Conservation (phyloP, 306 rosid genomes). For the Neltuma alba region DNA sequence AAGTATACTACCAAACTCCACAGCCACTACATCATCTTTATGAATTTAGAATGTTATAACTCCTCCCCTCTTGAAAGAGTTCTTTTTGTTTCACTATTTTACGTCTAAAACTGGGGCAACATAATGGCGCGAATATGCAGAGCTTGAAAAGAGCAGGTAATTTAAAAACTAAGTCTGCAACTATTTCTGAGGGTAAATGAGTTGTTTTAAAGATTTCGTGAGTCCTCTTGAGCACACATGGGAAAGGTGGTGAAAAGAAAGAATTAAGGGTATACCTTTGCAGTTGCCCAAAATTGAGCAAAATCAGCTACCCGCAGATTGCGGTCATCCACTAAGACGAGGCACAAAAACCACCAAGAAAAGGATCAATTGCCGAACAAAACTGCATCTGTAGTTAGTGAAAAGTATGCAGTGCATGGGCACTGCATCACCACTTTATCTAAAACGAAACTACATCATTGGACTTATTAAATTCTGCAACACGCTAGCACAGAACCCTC, state of each 20-base stretch:
- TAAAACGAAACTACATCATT: constrained; percentile 69
- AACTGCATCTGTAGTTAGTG: constrained; percentile 98
- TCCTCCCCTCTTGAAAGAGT: not conserved
- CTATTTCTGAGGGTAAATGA: constrained; percentile 41
- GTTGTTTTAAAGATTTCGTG: constrained; percentile 49
- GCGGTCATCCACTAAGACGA: constrained; percentile 99
- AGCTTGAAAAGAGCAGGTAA: constrained; percentile 21
- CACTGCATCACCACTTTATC: constrained; percentile 85
- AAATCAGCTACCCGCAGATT: constrained; percentile 99
- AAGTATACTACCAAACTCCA: not conserved
- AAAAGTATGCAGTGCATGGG: constrained; percentile 88
- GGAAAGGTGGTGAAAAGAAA: constrained; percentile 76
- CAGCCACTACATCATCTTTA: not conserved
- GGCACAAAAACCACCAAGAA: constrained; percentile 99
- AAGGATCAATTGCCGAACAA: constrained; percentile 95
- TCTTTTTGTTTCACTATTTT: constrained; percentile 19
- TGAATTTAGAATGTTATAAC: not conserved
- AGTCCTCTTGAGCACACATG: constrained; percentile 75
- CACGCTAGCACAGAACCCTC: constrained; percentile 50
- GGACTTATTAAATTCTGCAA: constrained; percentile 48
- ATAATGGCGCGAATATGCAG: constrained; percentile 7
- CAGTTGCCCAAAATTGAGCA: constrained; percentile 99
- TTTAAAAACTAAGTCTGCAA: constrained; percentile 30
- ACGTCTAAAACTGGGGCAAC: constrained; percentile 8
- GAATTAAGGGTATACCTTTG: constrained; percentile 93